Percentiles rank a stretch among this genome's conserved stretches.
Evolutionary conservation across 1,284 basidiomycete species (phyloP).

Genomic region (Cryptococcus sp.): DNA sequence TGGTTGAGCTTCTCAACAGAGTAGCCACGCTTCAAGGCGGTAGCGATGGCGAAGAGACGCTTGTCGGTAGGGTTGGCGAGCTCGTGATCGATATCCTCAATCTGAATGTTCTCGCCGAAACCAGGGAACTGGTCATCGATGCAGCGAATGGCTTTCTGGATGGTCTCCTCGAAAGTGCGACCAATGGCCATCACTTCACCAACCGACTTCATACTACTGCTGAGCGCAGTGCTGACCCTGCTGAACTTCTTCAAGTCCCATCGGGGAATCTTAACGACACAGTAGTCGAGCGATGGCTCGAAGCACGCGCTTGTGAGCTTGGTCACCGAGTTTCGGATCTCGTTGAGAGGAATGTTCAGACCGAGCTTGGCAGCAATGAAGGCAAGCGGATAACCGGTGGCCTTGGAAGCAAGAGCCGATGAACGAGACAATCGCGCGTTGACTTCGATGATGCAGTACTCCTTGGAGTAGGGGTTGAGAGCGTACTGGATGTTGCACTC

Average conservation of each 20-base stretch:
- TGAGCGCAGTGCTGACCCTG: conserved; percentile 81
- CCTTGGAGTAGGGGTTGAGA: conserved; percentile 88
- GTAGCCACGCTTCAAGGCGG: conserved; percentile 92
- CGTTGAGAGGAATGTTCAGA: conserved; percentile 93
- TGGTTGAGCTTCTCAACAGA: conserved; percentile 94
- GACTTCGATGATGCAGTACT: conserved; percentile 99
- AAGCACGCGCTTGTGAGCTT: conserved; percentile 97
- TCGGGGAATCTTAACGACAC: conserved; percentile 96
- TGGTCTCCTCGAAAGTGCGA: conserved; percentile 95
- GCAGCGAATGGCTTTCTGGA: conserved; percentile 95
- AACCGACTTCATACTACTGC: conserved; percentile 97
- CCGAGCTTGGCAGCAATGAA: conserved; percentile 99
- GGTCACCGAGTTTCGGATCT: conserved; percentile 96
- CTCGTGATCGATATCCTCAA: conserved; percentile 79
- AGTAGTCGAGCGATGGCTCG: conserved; percentile 95
- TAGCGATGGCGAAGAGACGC: conserved; percentile 95
- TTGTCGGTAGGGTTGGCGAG: conserved; percentile 67
- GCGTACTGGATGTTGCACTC: conserved; percentile 99
- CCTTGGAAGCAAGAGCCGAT: conserved; percentile 96
- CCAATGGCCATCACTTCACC: conserved; percentile 99
- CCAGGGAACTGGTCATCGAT: conserved; percentile 94
- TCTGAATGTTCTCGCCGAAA: conserved; percentile 69
- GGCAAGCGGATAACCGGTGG: conserved; percentile 95
- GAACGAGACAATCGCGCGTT: conserved; percentile 99
- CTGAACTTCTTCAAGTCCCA: conserved; percentile 99